Conservation (phyloP, 441 rosid genomes). For the Pelargonium exstipulatum region DNA sequence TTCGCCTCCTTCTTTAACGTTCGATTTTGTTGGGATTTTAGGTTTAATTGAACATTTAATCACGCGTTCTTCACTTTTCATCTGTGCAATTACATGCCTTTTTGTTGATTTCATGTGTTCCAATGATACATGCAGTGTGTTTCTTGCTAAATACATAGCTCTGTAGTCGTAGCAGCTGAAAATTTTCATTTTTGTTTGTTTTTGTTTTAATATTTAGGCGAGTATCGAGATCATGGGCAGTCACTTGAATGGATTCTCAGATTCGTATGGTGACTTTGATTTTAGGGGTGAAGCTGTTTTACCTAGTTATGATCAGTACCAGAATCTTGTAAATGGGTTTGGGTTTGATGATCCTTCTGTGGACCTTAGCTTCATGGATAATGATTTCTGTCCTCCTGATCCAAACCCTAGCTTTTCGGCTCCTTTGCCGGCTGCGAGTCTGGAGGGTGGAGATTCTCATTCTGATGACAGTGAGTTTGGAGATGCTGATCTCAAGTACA, state of each 20-base stretch:
- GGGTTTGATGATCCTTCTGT: slow-evolving; percentile 17
- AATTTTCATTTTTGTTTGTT: background rate
- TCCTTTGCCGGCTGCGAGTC: slow-evolving; percentile 12
- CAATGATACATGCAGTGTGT: background rate
- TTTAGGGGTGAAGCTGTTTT: background rate
- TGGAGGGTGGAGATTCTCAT: slow-evolving; percentile 34
- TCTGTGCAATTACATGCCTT: background rate
- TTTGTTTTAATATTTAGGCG: background rate
- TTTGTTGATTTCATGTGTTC: background rate
- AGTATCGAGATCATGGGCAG: background rate
- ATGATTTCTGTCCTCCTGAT: too few species aligned
- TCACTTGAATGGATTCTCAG: slow-evolving; percentile 6
- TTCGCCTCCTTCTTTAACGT: background rate
- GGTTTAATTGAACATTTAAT: background rate
- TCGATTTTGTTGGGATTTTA: background rate
- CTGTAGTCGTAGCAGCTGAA: background rate
- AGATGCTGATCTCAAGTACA: slow-evolving; percentile 45
- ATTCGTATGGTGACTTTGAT: background rate
- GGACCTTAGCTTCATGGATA: slow-evolving; percentile 22
- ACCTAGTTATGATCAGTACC: slow-evolving; percentile 8
- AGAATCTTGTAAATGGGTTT: slow-evolving; percentile 23
- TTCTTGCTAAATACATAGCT: background rate
- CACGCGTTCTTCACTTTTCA: background rate
- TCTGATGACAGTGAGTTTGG: slow-evolving; percentile 45
- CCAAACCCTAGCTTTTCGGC: too few species aligned